Conservation (phyloP, 2,329 filamentous ascomycete genomes). For the Emergomyces pasteurianus region DNA sequence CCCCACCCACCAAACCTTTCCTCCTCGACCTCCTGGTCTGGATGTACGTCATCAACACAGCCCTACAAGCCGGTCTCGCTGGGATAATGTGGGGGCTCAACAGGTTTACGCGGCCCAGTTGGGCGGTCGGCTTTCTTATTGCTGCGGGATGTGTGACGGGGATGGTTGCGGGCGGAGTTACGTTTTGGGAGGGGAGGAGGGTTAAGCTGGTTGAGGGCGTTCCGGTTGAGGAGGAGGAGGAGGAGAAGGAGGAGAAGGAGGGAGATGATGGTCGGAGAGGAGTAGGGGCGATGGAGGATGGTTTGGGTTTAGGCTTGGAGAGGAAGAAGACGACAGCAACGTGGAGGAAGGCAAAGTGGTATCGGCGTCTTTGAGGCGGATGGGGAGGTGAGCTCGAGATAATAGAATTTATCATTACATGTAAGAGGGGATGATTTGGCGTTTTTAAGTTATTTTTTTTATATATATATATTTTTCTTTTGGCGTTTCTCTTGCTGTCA, state of each 20-base stretch:
- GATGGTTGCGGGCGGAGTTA: conserved; percentile 55
- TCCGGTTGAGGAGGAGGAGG: conserved; percentile 45
- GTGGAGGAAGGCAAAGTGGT: not conserved
- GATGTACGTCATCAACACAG: conserved; percentile 67
- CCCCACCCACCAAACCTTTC: conserved; percentile 56
- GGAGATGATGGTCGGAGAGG: not conserved
- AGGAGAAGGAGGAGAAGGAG: not conserved
- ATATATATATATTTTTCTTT: not conserved
- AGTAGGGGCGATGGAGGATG: not conserved
- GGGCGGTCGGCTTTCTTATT: conserved; percentile 70
- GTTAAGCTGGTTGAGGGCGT: conserved; percentile 64
- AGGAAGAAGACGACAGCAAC: not conserved
- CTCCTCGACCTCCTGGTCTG: conserved; percentile 71
- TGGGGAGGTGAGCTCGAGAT: not conserved
- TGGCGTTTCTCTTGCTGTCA: not conserved
- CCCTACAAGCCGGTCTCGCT: conserved; percentile 61
- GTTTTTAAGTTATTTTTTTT: not conserved
- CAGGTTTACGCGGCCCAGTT: conserved; percentile 59
- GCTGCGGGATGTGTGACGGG: conserved; percentile 60
- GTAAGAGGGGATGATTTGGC: no score
- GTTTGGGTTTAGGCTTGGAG: not conserved
- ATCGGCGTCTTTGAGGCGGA: not conserved
- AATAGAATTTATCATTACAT: no score
- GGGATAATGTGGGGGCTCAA: conserved; percentile 77
- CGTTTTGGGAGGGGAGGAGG: conserved; percentile 58